Conservation (phyloP, 2,329 filamentous ascomycete genomes). For the Sporothrix sp. region DNA sequence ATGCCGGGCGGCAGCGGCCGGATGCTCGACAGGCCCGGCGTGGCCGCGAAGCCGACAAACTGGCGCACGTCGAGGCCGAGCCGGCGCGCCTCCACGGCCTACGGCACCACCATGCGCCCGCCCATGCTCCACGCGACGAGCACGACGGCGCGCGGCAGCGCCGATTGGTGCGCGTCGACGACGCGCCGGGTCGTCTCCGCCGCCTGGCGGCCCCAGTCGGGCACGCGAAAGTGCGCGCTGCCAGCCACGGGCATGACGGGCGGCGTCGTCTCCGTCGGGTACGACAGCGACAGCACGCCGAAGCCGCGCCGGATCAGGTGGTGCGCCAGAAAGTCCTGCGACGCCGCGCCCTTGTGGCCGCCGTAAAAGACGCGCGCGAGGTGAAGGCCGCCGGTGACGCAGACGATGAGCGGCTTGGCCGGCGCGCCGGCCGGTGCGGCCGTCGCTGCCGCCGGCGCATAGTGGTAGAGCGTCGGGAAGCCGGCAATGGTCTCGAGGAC, state of each 20-base stretch:
- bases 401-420: not conserved
- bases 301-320: not conserved
- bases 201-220: not conserved
- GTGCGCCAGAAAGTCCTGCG: not conserved
- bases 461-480: not conserved
- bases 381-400: not conserved
- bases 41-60: not conserved
- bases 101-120: not conserved
- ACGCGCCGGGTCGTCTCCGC: not conserved
- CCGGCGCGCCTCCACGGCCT: not conserved
- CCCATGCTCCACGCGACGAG: conserved; percentile 4
- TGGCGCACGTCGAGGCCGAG: not conserved
- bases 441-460: not conserved
- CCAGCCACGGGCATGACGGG: not conserved
- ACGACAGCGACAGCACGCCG: not conserved
- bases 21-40: not conserved
- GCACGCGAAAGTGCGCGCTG: not conserved
- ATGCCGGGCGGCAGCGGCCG: not conserved
- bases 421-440: not conserved
- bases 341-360: not conserved
- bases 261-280: not conserved
- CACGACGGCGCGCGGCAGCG: not conserved
- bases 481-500: not conserved
- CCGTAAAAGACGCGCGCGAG: conserved; percentile 1
- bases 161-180: not conserved